Evolutionary conservation across 805 yeast species (phyloP), one percentile per base, ranked within the genome.

Genomic region (Saturnispora sanitii): DNA sequence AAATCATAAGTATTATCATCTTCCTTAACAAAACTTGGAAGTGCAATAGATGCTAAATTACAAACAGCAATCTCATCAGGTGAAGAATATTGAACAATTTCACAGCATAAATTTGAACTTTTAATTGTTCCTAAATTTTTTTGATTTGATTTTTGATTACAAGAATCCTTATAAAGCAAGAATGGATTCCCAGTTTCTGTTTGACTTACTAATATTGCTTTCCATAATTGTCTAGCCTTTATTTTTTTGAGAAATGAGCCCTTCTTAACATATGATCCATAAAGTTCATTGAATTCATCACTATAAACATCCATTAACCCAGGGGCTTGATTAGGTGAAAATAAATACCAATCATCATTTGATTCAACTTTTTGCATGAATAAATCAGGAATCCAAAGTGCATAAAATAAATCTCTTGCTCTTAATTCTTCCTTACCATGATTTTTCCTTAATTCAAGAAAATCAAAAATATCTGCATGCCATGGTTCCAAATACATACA

Each of bases 111-210:
- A 61, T 90, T 90, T 3, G 96, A 86, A 6, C 95, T 84, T 62
- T 88, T 88, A 61, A 90, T 90, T 15, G 80, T 75, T 38, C 98
- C 97, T 52, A 90, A 66, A 60, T 90, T 90, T 68, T 85, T 77
- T 61, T 90, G 98, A 62, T 90, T 90, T 34, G 87, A 75, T 64
- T 90, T 87, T 37, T 60, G 51, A 64, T 90, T 90, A 65, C 95
- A 83, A 8, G 95, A 74, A 65, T 90, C 98, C 58, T 90, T 90
- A 70, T 84, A 90, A 13, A 90, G 69, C 80, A 90, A 79, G 67
- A 84, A 90, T 20, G 98, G 98, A 51, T 83, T 84, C 39, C 98
- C 97, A 3, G 97, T 88, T 65, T 90, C 96, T 29, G 92, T 83
- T 65, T 90, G 98, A 26, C 96, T 78, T 57, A 85, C 92, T 41